Conservation (phyloP, 441 rosid species). For the Mallotus repandus region DNA sequence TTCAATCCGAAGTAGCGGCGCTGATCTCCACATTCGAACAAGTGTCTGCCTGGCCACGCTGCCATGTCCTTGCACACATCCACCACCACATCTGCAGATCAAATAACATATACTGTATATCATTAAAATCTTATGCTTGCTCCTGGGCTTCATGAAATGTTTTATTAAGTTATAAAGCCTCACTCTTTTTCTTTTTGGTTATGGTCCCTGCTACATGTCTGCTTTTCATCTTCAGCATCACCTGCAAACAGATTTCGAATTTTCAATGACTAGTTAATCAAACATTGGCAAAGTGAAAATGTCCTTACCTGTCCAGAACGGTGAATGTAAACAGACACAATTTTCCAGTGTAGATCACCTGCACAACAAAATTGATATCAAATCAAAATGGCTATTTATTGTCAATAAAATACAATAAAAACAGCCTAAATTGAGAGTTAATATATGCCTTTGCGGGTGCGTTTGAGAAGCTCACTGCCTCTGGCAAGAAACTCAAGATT, state of each 20-base stretch:
- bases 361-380: conserved; percentile 16
- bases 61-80: conserved; percentile 71
- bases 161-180: conserved; percentile 8
- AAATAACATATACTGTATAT: not conserved
- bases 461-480: conserved; percentile 80
- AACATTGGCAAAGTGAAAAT: not conserved
- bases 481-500: conserved; percentile 69
- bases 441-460: conserved; percentile 71
- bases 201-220: conserved; percentile 78
- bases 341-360: conserved; percentile 94
- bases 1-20: conserved; percentile 73
- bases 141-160: not conserved
- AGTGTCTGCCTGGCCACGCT: conserved; percentile 87
- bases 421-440: not conserved
- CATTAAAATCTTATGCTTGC: not conserved
- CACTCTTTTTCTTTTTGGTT: conserved; percentile 87
- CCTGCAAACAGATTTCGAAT: conserved; percentile 31
- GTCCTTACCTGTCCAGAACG: conserved; percentile 49
- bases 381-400: too few species aligned
- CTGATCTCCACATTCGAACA: conserved; percentile 60
- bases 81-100: conserved; percentile 55
- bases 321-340: conserved; percentile 71
- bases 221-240: conserved; percentile 82
- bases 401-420: not conserved
- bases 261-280: not conserved